Evolutionary conservation across 2,329 filamentous ascomycete genomes (phyloP).

Genomic region (Cyphellophora europaea): DNA sequence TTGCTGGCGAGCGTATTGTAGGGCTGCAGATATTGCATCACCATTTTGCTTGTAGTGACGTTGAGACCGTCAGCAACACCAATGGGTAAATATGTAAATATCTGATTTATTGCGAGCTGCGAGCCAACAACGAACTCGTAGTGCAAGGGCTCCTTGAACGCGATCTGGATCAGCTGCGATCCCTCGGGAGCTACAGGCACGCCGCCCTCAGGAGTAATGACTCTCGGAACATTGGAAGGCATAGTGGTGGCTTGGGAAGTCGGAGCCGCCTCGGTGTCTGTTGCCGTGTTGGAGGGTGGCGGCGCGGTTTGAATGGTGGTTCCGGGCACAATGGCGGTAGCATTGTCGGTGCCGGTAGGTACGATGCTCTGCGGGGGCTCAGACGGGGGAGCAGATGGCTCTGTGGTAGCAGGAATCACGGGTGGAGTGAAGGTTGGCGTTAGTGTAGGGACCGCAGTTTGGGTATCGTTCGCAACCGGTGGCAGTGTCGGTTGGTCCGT

Average conservation of each 20-base stretch:
- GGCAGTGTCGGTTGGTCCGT: slow-evolving; percentile 6
- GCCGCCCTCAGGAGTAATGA: slow-evolving; percentile 62
- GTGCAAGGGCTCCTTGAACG: slow-evolving; percentile 71
- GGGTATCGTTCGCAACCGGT: slow-evolving; percentile 10
- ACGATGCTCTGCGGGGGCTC: slow-evolving; percentile 25
- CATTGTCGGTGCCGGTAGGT: slow-evolving; percentile 35
- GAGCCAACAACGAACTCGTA: slow-evolving; percentile 72
- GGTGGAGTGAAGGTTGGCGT: neutral
- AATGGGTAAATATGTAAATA: slow-evolving; percentile 68
- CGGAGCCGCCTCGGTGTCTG: slow-evolving; percentile 3
- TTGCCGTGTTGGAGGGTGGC: slow-evolving; percentile 5
- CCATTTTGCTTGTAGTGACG: slow-evolving; percentile 21
- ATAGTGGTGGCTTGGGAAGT: slow-evolving; percentile 2
- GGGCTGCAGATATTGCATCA: slow-evolving; percentile 19
- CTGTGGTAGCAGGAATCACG: neutral
- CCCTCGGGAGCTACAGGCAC: slow-evolving; percentile 50
- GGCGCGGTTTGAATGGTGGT: slow-evolving; percentile 18
- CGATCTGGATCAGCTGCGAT: slow-evolving; percentile 68
- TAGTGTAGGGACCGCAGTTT: slow-evolving; percentile 19
- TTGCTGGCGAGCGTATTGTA: slow-evolving; percentile 46
- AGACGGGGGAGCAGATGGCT: no score
- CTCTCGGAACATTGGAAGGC: slow-evolving; percentile 49
- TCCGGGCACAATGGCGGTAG: slow-evolving; percentile 24
- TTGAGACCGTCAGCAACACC: slow-evolving; percentile 60
- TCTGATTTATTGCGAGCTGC: slow-evolving; percentile 66